Percentiles rank a stretch among this genome's conserved stretches.
These are phyloP conservation scores for Podila horticola DNA, from an alignment of 192 early-diverging fungal species.

Conservation along the genomic window DNA sequence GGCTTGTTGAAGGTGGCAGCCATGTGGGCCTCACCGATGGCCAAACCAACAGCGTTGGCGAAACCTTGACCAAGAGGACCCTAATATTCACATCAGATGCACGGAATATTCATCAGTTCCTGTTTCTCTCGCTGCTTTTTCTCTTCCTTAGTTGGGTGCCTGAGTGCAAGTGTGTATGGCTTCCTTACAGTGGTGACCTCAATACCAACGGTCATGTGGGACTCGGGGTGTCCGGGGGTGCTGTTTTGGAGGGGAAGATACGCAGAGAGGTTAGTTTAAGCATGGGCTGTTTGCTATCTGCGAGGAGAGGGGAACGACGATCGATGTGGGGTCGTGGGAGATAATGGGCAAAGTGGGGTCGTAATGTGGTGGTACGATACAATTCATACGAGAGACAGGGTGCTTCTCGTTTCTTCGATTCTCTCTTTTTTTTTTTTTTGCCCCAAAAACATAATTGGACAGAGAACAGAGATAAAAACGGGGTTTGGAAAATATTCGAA, in stretches of 20 bases:
- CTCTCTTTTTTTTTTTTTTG: not conserved
- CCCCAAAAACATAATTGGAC: constrained; percentile 45
- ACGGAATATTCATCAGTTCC: not conserved
- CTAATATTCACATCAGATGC: constrained; percentile 3
- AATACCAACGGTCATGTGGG: constrained; percentile 85
- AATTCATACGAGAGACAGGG: too few relatives aligned
- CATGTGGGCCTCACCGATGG: constrained; percentile 88
- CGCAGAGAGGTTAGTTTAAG: too few relatives aligned
- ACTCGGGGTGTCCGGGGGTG: constrained; percentile 97
- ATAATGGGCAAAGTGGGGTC: too few relatives aligned
- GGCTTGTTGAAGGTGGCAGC: constrained; percentile 94
- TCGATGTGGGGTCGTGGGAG: too few relatives aligned
- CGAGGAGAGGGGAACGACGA: too few relatives aligned
- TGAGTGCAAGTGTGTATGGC: not conserved
- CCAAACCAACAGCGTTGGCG: constrained; percentile 94
- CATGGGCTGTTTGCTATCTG: too few relatives aligned
- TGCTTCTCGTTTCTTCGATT: too few relatives aligned
- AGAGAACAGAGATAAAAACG: constrained; percentile 8
- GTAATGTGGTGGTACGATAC: too few relatives aligned
- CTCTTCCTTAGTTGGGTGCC: not conserved
- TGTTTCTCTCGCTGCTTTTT: not conserved
- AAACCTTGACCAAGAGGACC: constrained; percentile 71
- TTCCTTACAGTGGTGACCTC: constrained; percentile 89
- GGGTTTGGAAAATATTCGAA: constrained; percentile 13
- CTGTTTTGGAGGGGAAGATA: too few relatives aligned